These are phyloP conservation scores for Triticum turgidum DNA, from an alignment of 176 grass and related monocot species.

Conservation along the genomic window DNA sequence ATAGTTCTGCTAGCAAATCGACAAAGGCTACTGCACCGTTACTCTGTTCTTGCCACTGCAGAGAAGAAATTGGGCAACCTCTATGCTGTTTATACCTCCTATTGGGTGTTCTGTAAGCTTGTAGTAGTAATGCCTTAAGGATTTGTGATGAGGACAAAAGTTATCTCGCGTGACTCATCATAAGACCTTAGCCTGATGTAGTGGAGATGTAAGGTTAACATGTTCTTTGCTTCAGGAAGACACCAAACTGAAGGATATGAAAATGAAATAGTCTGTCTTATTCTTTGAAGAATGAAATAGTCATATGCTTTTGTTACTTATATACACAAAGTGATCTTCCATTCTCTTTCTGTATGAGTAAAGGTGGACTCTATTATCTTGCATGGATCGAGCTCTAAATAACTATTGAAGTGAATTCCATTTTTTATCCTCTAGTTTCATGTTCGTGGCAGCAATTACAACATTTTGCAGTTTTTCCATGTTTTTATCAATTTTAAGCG, in stretches of 20 bases:
- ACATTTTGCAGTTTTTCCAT: too few species aligned
- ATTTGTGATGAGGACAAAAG: constrained; percentile 10
- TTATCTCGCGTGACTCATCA: background rate
- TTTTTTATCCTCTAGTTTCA: too few species aligned
- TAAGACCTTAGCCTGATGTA: background rate
- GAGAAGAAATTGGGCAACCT: constrained; percentile 10
- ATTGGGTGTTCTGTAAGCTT: background rate
- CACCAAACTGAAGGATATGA: constrained; percentile 8
- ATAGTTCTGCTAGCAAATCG: background rate
- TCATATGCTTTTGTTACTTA: background rate
- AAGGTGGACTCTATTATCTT: background rate
- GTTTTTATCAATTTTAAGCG: too few species aligned
- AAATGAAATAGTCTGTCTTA: background rate
- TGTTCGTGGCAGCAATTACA: too few species aligned
- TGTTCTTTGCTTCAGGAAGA: background rate
- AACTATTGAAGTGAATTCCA: background rate
- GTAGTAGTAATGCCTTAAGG: background rate
- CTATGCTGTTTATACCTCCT: background rate
- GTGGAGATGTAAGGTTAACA: background rate
- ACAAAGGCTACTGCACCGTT: background rate
- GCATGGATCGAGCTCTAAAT: background rate
- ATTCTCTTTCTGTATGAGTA: background rate
- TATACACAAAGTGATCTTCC: background rate
- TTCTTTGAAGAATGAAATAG: background rate
- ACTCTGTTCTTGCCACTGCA: constrained; percentile 8